phyloP scores from a whole-genome alignment of 108 stramenopile species.

The Cyclotella baltica region DNA sequence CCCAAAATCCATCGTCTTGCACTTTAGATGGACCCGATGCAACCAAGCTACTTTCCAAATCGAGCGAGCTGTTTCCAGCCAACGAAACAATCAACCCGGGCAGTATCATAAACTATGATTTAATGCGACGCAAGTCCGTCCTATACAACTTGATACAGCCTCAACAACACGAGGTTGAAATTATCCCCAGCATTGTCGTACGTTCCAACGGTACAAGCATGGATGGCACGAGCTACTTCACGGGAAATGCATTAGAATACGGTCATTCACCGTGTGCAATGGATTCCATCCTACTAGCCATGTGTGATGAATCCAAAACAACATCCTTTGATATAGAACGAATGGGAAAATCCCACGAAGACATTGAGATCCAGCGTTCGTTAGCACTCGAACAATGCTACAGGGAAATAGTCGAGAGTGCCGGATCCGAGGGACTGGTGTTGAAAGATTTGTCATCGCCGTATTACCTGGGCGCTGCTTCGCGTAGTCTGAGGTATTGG shows the following conservation, averaged over 20 bases:
- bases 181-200: conserved; percentile 69
- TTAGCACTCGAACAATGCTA: conserved; percentile 69
- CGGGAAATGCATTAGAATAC: conserved; percentile 34
- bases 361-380: conserved; percentile 68
- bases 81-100: conserved; percentile 47
- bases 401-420: conserved; percentile 64
- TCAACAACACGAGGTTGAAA: conserved; percentile 70
- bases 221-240: conserved; percentile 68
- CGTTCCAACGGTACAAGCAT: conserved; percentile 74
- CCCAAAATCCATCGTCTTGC: conserved; percentile 22
- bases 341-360: conserved; percentile 49
- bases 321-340: conserved; percentile 41
- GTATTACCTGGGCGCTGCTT: conserved; percentile 60
- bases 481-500: conserved; percentile 72
- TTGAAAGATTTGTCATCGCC: conserved; percentile 86
- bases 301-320: conserved; percentile 33
- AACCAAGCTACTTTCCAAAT: conserved; percentile 49
- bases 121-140: conserved; percentile 69
- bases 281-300: conserved; percentile 66
- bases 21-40: conserved; percentile 72
- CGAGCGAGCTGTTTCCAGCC: conserved; percentile 43
- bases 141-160: conserved; percentile 68
- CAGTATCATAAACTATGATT: conserved; percentile 71
- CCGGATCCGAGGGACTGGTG: conserved; percentile 78
- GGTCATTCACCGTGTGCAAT: conserved; percentile 49